Percentiles rank a stretch among this genome's conserved stretches.
phyloP scores from a whole-genome alignment of 2,329 filamentous ascomycete genomes.

The Laburnicola sp. region DNA sequence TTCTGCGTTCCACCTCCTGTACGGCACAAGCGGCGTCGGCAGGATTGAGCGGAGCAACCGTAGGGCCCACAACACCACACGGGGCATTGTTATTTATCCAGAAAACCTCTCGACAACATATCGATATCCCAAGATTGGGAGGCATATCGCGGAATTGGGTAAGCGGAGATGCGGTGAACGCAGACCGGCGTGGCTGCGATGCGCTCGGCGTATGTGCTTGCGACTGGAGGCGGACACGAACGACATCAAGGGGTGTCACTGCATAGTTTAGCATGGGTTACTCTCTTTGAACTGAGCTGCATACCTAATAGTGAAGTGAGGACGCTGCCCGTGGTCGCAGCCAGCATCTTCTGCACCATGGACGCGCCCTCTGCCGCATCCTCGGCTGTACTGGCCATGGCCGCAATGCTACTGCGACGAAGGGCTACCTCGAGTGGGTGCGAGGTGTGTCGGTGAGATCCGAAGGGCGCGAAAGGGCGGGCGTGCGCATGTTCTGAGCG shows the following conservation, averaged over 20 bases:
- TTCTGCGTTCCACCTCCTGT: conserved; percentile 80
- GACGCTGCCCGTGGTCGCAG: conserved; percentile 86
- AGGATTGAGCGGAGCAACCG: conserved; percentile 49
- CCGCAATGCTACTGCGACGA: too few relatives aligned
- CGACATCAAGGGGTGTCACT: conserved; percentile 96
- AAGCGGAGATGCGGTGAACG: conserved; percentile 34
- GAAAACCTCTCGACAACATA: conserved; percentile 96
- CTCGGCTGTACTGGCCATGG: conserved; percentile 41
- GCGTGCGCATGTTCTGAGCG: conserved; percentile 34
- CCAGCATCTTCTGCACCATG: conserved; percentile 88
- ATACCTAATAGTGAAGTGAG: conserved; percentile 84
- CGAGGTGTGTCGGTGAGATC: conserved; percentile 28
- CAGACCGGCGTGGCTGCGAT: conserved; percentile 57
- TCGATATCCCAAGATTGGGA: conserved; percentile 84
- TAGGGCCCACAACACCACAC: conserved; percentile 73
- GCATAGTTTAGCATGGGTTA: not conserved
- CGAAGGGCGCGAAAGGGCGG: conserved; percentile 26
- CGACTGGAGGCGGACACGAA: conserved; percentile 90
- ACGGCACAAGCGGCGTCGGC: conserved; percentile 73
- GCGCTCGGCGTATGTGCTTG: conserved; percentile 61
- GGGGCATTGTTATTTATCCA: conserved; percentile 86
- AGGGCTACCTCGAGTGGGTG: conserved; percentile 36
- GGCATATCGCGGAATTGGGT: conserved; percentile 68
- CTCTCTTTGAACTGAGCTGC: conserved; percentile 36
- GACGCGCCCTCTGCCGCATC: conserved; percentile 68